Evolutionary conservation across 352 stramenopile species (phyloP), one percentile per base, ranked within the genome.

Genomic region (Phytophthora podocarpi): DNA sequence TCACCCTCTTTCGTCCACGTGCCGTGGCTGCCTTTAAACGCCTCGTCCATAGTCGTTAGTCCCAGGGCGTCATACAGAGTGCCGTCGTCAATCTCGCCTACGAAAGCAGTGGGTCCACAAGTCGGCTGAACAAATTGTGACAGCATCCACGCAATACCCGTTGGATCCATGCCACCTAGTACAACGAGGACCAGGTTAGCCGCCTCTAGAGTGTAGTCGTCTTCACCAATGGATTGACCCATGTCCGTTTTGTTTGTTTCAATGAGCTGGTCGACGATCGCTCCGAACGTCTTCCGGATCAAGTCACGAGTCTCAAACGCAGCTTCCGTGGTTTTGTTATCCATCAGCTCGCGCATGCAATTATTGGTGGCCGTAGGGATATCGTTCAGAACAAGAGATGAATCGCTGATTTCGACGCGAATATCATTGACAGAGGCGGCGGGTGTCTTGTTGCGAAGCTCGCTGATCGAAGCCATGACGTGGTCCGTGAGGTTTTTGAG

Each of bases 41-140:
- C 69, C 26, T 72, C 55, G 15, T 65, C 62, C 40, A 72, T 34
- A 8, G 57, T 72, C 15, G 43, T 62, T 21, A 65, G 62, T 32
- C 74, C 64, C 0, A 77, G 41, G 12, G 68, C 64, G 21, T 82
- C 59, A 10, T 60, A 36, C n/a, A 74, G 15, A 15, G 30, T 59
- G 5, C 72, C 72, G 13, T 81, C 72, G 23, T 82, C 72, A 28
- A 75, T 68, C 2, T 75, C 67, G 10, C 61, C 67, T 0, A 75
- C 35, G 16, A 71, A 72, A 5, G 34, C 26, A 2, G 67, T 69
- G 2, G 67, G 67, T 9, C 62, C 67, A 63, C 67, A 75, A 15
- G 31, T 63, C 24, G 72, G 70, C 35, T 85, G 70, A 8, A 85
- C 47, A 42, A 77, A 85, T 35, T 82, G 59, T 3, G 65, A 58